phyloP scores from a whole-genome alignment of 2,329 filamentous ascomycete genomes.

The Neofusicoccum parvum region DNA sequence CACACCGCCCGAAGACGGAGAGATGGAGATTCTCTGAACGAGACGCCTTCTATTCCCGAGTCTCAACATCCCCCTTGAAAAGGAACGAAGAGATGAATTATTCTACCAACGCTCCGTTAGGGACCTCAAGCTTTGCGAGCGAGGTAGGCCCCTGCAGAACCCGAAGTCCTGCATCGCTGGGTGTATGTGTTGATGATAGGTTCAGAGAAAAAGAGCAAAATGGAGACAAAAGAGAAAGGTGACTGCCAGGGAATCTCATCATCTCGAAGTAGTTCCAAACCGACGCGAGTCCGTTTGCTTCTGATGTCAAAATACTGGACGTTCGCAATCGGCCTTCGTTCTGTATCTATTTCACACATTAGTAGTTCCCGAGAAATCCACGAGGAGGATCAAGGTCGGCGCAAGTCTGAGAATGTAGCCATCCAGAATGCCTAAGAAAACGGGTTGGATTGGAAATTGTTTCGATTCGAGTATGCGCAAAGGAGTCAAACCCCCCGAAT shows the following conservation, averaged over 20 bases:
- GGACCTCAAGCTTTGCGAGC: constrained; percentile 36
- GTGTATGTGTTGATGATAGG: constrained; percentile 3
- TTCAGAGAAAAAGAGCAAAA: no score
- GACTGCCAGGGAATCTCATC: no score
- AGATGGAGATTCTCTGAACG: constrained; percentile 26
- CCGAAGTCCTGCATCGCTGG: constrained; percentile 49
- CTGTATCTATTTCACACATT: no score
- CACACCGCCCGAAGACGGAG: constrained; percentile 30
- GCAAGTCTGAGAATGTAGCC: not conserved
- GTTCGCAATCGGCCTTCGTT: no score
- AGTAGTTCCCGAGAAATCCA: not conserved
- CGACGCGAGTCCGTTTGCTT: no score
- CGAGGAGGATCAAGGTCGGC: not conserved
- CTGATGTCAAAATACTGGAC: no score
- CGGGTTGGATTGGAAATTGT: constrained; percentile 16
- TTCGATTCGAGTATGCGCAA: constrained; percentile 16
- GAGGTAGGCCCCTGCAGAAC: constrained; percentile 43
- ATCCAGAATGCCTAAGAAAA: not conserved
- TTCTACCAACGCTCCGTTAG: constrained; percentile 53
- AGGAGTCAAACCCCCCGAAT: constrained; percentile 12
- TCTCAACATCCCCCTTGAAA: constrained; percentile 11
- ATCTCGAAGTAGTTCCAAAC: no score
- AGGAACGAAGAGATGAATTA: constrained; percentile 2
- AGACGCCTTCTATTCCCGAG: constrained; percentile 38
- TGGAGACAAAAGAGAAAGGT: no score